A percentile compares a stretch with the other conserved stretches of the same genome.
Evolutionary conservation across 805 yeast genomes (phyloP).

Genomic region (Clavispora carvajalis): DNA sequence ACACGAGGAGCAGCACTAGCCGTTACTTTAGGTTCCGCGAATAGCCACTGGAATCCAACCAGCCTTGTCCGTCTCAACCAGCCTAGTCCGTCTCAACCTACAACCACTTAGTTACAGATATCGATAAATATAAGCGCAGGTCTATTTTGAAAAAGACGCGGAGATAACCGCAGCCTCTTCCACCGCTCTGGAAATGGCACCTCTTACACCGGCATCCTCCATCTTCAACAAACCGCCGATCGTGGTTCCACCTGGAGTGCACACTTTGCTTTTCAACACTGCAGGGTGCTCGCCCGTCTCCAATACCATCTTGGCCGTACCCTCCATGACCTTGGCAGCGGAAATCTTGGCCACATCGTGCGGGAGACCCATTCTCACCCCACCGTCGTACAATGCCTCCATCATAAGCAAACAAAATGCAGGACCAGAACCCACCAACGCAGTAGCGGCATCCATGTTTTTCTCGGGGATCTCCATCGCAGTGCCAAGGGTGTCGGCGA

Average conservation of each 20-base stretch:
- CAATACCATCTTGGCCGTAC: conserved; percentile 86
- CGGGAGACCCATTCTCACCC: conserved; percentile 90
- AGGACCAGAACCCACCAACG: conserved; percentile 94
- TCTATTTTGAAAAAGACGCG: conserved; percentile 38
- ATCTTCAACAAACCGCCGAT: conserved; percentile 89
- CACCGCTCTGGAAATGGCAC: conserved; percentile 82
- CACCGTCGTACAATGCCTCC: conserved; percentile 92
- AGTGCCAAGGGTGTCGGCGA: conserved; percentile 62
- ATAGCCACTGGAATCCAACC: too few relatives aligned
- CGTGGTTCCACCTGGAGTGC: conserved; percentile 98
- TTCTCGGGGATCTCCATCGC: conserved; percentile 74
- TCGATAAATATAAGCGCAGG: too few relatives aligned
- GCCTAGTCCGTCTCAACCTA: too few relatives aligned
- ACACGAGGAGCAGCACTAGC: too few relatives aligned
- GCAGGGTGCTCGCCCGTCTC: conserved; percentile 85
- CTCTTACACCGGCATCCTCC: conserved; percentile 88
- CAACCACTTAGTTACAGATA: too few relatives aligned
- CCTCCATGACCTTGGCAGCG: conserved; percentile 91
- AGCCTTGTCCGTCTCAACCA: too few relatives aligned
- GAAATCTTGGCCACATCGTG: conserved; percentile 74
- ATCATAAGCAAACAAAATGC: conserved; percentile 86
- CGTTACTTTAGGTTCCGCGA: too few relatives aligned
- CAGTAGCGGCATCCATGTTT: conserved; percentile 94
- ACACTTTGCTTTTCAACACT: conserved; percentile 76
- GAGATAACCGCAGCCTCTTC: conserved; percentile 90